Evolutionary conservation across 371 early-diverging fungal species (phyloP), one percentile per base, ranked within the genome.

Genomic region (Lichtheimia ornata): DNA sequence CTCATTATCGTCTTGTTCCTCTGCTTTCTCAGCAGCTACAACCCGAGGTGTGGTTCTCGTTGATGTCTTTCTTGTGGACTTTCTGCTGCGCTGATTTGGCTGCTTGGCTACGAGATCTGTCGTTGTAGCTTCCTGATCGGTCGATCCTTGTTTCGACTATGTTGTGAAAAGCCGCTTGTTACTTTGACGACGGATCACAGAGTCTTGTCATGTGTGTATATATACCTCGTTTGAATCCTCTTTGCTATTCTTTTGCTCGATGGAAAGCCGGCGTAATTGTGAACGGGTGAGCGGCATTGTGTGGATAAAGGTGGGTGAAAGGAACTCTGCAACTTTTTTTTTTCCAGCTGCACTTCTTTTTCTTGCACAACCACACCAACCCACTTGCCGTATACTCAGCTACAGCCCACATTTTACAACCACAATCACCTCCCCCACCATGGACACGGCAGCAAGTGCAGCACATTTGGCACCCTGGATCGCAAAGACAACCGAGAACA

Each of bases 381-480:
- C n/a, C 11, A 9, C 11, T 11, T 0, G 9, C 35, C 11, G 35
- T 35, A 35, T 35, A 35, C 35, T 35, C 35, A 35, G 35, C 35
- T 35, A 5, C 22, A 6, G 4, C 42, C 27, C 50, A 7, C 47
- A 13, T 30, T 59, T 59, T 35, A 7, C n/a, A 47, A 6, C 15
- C 47, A 5, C 47, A 47, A 24, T 11, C 44, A 22, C 41, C 60
- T 11, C 44, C 15, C 41, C 60, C 27, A 62, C 65, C 1, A 50
- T 63, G 61, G 69, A 60, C 28, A 25, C 28, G 22, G 14, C 62
- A 25, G 62, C 62, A 12, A 63, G 28, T 51, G 18, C 50, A 25
- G 27, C 63, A 15, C 49, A 63, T 25, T 63, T 75, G 27, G 44
- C 61, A n/a, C 68, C 69, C 28, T 77, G 77, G 77, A 62, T 64